A percentile compares a stretch with the other conserved stretches of the same genome.
These are phyloP conservation scores for Lasiodiplodia citricola DNA, from an alignment of 2,329 filamentous ascomycete genomes.

Conservation along the genomic window DNA sequence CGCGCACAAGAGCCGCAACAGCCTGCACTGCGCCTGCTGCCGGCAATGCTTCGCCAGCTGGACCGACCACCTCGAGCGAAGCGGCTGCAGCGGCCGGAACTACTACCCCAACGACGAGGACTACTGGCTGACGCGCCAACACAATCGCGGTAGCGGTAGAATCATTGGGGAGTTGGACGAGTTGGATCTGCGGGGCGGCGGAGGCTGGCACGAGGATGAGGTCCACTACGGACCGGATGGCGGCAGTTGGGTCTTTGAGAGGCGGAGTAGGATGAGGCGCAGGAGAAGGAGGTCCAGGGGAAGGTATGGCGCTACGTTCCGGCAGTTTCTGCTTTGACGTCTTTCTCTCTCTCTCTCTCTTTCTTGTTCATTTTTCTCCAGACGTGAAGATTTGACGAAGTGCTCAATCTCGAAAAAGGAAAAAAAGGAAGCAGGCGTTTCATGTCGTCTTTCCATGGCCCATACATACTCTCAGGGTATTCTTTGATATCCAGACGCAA, in stretches of 20 bases:
- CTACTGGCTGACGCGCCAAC: background rate
- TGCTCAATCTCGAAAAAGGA: background rate
- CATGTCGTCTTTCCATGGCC: background rate
- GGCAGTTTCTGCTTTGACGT: background rate
- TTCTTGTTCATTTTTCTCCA: background rate
- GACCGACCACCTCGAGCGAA: background rate
- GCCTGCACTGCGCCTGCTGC: slow-evolving; percentile 4
- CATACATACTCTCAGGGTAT: background rate
- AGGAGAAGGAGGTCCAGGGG: background rate
- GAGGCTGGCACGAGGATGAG: background rate
- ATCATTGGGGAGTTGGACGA: background rate
- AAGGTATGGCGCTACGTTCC: background rate
- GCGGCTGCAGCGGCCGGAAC: background rate
- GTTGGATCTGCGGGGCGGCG: background rate
- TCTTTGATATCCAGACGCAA: background rate
- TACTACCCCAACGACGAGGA: background rate
- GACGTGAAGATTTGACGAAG: background rate
- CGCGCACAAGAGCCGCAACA: background rate
- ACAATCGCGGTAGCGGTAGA: background rate
- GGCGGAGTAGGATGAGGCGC: slow-evolving; percentile 4
- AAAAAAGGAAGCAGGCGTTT: background rate
- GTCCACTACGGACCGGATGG: background rate
- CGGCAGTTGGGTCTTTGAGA: background rate
- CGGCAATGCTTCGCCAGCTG: slow-evolving; percentile 13
- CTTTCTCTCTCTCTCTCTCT: background rate